Conservation (phyloP, 192 early-diverging fungal species). For the Chytriomyces confervae region DNA sequence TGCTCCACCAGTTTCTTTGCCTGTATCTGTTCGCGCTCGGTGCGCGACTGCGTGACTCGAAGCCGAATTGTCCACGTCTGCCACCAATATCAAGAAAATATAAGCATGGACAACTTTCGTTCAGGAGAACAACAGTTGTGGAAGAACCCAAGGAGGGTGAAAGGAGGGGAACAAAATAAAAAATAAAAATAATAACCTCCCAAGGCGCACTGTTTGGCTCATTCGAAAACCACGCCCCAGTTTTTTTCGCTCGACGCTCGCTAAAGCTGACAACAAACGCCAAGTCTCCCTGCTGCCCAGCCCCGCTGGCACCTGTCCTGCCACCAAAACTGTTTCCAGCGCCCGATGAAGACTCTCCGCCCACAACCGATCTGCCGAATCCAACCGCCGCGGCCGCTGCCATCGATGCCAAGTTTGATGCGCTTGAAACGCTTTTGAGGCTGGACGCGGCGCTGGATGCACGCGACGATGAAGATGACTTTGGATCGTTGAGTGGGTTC, state of each 20-base stretch:
- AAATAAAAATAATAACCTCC: constrained; percentile 39
- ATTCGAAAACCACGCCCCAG: constrained; percentile 43
- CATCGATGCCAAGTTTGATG: constrained; percentile 1
- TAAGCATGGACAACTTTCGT: too few species aligned
- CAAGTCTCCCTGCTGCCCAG: constrained; percentile 4
- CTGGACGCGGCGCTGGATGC: constrained; percentile 1
- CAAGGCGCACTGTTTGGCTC: constrained; percentile 44
- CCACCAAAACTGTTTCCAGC: neutral
- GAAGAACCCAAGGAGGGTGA: neutral
- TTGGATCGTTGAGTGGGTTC: neutral
- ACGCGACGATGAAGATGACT: constrained; percentile 1
- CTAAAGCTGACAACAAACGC: constrained; percentile 45
- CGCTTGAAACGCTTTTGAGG: neutral
- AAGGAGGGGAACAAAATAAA: neutral
- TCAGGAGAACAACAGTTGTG: neutral
- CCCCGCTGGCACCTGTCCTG: neutral
- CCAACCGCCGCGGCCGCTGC: constrained; percentile 6
- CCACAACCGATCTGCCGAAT: constrained; percentile 33
- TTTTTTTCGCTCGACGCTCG: constrained; percentile 46
- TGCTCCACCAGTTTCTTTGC: constrained; percentile 38
- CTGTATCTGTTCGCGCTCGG: constrained; percentile 50
- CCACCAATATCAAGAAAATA: neutral
- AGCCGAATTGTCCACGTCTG: constrained; percentile 50
- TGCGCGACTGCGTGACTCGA: constrained; percentile 29
- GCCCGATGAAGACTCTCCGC: neutral